Conservation (phyloP, 164 flowering plant genomes). For the Litsea cubeba region DNA sequence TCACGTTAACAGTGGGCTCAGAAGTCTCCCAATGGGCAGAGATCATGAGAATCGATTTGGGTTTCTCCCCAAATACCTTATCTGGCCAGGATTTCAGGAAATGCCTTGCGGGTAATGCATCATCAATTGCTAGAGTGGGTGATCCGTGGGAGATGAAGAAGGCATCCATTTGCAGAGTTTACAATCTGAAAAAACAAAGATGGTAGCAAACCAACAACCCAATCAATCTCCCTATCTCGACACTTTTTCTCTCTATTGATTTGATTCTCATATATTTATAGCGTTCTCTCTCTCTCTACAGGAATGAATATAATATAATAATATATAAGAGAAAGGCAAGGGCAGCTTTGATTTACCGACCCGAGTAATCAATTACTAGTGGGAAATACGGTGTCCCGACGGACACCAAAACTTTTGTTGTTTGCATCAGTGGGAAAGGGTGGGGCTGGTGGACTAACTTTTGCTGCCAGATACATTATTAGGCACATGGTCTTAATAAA, state of each 20-base stretch:
- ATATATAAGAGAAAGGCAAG: neutral
- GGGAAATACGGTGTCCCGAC: too few relatives aligned
- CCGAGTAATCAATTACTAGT: too few relatives aligned
- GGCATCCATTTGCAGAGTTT: slow-evolving; percentile 19
- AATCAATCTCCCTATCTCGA: too few relatives aligned
- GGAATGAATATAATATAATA: too few relatives aligned
- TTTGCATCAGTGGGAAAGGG: too few relatives aligned
- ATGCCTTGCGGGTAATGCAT: slow-evolving; percentile 34
- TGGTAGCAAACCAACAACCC: too few relatives aligned
- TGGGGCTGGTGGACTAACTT: too few relatives aligned
- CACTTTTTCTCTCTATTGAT: neutral
- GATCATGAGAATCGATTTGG: slow-evolving; percentile 59
- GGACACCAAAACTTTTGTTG: too few relatives aligned
- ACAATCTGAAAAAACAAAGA: too few relatives aligned
- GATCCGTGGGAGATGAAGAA: slow-evolving; percentile 30
- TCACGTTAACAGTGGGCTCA: slow-evolving; percentile 55
- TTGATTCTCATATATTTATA: neutral
- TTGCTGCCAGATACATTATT: too few relatives aligned
- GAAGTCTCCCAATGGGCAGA: slow-evolving; percentile 86
- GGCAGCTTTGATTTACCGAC: neutral
- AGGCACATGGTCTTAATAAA: too few relatives aligned
- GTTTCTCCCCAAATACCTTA: slow-evolving; percentile 27
- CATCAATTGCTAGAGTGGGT: slow-evolving; percentile 26
- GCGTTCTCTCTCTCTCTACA: neutral
- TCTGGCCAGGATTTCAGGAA: slow-evolving; percentile 49